Evolutionary conservation across 441 rosid species (phyloP).

Genomic region (Euphorbia celastroides): DNA sequence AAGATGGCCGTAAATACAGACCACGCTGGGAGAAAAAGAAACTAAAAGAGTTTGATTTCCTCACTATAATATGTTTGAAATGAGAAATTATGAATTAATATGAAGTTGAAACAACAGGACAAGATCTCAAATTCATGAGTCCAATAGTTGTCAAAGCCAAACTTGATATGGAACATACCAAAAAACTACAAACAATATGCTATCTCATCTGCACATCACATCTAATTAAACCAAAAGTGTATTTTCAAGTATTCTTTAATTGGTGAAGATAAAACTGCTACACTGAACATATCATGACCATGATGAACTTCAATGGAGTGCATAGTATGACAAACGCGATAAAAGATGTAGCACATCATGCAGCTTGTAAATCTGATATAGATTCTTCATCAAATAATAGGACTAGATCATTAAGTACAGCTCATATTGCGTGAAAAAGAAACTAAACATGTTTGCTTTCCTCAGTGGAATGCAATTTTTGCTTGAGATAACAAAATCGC

Average conservation of each 20-base stretch:
- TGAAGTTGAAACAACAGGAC: not conserved
- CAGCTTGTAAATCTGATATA: not conserved
- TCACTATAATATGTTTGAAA: too few relatives aligned
- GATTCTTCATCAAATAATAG: constrained; percentile 8
- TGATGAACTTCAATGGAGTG: not conserved
- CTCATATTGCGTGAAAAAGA: not conserved
- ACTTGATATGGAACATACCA: too few relatives aligned
- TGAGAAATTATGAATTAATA: not conserved
- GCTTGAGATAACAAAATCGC: not conserved
- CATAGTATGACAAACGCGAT: not conserved
- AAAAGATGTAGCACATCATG: not conserved
- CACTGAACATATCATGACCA: not conserved
- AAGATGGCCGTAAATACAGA: too few relatives aligned
- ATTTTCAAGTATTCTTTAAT: not conserved
- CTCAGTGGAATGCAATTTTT: too few relatives aligned
- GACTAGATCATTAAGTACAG: not conserved
- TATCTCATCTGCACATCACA: constrained; percentile 5
- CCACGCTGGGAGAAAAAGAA: not conserved
- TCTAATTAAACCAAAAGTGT: not conserved
- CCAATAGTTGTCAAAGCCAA: not conserved
- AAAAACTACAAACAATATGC: too few relatives aligned
- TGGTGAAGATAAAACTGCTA: not conserved
- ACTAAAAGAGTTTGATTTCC: too few relatives aligned
- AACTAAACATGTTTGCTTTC: too few relatives aligned
- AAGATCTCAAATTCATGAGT: not conserved